Conservation (phyloP, 106 monocot genomes). For the Narthecium ossifragum region DNA sequence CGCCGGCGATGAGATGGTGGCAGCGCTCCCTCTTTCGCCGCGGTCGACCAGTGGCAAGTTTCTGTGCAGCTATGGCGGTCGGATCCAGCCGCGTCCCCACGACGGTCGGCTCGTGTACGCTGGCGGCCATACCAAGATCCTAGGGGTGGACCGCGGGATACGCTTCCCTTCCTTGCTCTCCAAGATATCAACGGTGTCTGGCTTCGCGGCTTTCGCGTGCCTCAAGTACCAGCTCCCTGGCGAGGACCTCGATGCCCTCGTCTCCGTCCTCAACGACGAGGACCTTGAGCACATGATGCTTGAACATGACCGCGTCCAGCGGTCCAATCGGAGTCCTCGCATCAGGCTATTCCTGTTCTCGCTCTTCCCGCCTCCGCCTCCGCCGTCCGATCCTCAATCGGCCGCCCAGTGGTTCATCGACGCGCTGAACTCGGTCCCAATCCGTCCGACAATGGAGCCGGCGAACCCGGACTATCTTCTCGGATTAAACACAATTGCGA, state of each 20-base stretch:
- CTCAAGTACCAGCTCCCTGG: conserved; percentile 49
- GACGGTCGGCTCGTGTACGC: conserved; percentile 49
- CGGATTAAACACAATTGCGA: too few relatives aligned
- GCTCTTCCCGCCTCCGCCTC: not conserved
- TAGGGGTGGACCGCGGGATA: conserved; percentile 31
- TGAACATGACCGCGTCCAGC: conserved; percentile 40
- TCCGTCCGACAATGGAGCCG: too few relatives aligned
- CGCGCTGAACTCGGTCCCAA: too few relatives aligned
- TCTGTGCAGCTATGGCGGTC: conserved; percentile 66
- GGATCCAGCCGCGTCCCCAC: conserved; percentile 40
- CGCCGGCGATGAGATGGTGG: too few relatives aligned
- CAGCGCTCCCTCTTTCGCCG: too few relatives aligned
- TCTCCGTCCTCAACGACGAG: conserved; percentile 50
- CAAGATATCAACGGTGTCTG: conserved; percentile 8
- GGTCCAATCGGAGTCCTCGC: not conserved
- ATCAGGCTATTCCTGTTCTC: conserved; percentile 18
- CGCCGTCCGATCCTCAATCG: conserved; percentile 2
- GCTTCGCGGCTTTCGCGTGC: not conserved
- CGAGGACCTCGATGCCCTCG: conserved; percentile 58
- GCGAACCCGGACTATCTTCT: too few relatives aligned
- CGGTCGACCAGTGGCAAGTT: too few relatives aligned
- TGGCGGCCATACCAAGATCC: conserved; percentile 49
- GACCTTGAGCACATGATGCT: conserved; percentile 51
- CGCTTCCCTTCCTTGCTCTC: conserved; percentile 6
- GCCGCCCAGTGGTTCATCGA: conserved; percentile 2